Evolutionary conservation across 768 basidiomycete species (phyloP), one percentile per base, ranked within the genome.

Genomic region (Mycena pura): DNA sequence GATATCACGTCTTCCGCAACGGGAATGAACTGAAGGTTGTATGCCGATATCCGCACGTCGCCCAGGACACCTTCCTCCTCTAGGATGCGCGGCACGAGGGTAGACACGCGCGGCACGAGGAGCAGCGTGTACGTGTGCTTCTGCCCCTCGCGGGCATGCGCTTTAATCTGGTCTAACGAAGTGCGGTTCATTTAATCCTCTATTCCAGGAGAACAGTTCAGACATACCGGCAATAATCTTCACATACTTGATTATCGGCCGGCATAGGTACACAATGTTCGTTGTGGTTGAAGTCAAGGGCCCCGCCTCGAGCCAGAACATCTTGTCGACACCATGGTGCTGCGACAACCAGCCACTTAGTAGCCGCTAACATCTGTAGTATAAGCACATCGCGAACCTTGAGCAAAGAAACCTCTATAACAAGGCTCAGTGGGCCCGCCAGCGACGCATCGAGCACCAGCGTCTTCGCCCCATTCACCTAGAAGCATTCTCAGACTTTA

Each of bases 321-420:
- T 96, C 81, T 97, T 97, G 79, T 98, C 96, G 3, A 99, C 94
- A 6, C 95, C 96, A 87, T 99, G 96, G 72, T 99, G 92, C 96
- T 99, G 45, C 34, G n/a, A n/a, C n/a, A n/a, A n/a, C n/a, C n/a
- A n/a, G n/a, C 14, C 44, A 43, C 22, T 60, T 50, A 14, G 55
- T 47, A 31, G 36, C 28, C 13, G 24, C 7, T 58, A 47, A 32
- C 49, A 32, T 28, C 50, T 0, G 19, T 44, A 22, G 24, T n/a
- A 27, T 24, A 11, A 41, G 29, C 55, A 46, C 55, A 31, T 29
- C 27, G 5, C 68, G 27, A 50, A 95, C 97, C 87, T 99, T 98
- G 55, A 99, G 79, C 15, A 96, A 75, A 2, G 95, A 86, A 1
- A 98, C 93, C 68, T 99, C 97, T 2, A 94, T 96, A n/a, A 99